Base-by-base conservation (phyloP, 306 rosid genomes). In the Nissolia schottii region DNA sequence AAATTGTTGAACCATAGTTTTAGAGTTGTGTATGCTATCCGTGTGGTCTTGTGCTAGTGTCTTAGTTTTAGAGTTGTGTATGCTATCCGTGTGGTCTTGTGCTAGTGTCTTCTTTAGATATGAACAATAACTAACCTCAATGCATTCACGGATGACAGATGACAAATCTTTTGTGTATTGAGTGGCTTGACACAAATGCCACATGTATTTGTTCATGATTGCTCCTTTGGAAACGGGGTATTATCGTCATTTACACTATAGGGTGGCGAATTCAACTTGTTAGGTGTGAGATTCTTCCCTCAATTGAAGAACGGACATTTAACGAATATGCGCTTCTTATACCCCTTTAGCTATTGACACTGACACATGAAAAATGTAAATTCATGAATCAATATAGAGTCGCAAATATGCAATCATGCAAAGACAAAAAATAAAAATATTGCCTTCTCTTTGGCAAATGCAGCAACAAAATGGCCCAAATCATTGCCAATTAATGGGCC, bases 291-390 rank as follows among this genome's bases (percentile, higher is more conserved):
- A 67, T 74, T 58, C 73, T 11, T 10, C 27, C 25, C 3, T 62
- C 32, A 20, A 40, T 20, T 43, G 35, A 34, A 70, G 27, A 75
- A 13, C 28, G 81, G 31, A 80, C 78, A 63, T 76, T 40, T 51
- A 71, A 51, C 74, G 81, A 79, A 79, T 83, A 83, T 79, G 75
- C 79, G 46, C 23, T 43, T 10, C 14, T 29, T 70, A 57, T 78
- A 14, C 64, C 53, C 12, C n/a, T n/a, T 19, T 11, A 19, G 49
- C 49, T n/a, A 41, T 5, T 5, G 6, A 41, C 15, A 41, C 4
- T 38, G n/a, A n/a, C n/a, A n/a, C n/a, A n/a, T n/a, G n/a, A n/a
- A n/a, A n/a, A n/a, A n/a, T n/a, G n/a, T n/a, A n/a, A n/a, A n/a
- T n/a, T n/a, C n/a, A n/a, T n/a, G n/a, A n/a, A n/a, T n/a, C n/a